Conservation (phyloP, 2,329 filamentous ascomycete species). For the Monosporascus sp. region DNA sequence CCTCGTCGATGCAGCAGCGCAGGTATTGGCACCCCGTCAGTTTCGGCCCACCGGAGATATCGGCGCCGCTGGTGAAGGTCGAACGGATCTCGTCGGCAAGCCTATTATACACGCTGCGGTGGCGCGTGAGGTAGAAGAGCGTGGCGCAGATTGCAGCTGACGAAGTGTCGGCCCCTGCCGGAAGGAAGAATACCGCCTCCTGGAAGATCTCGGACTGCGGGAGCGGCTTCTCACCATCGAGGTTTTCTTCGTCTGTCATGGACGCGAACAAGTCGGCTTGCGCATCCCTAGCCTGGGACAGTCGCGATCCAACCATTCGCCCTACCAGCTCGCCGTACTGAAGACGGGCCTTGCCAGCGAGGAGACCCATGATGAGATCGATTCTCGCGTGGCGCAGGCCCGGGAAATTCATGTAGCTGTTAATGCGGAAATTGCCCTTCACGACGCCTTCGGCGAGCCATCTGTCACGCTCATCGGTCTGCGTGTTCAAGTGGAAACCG, state of each 20-base stretch:
- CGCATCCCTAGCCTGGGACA: neutral
- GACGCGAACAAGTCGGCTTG: neutral
- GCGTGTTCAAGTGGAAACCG: neutral
- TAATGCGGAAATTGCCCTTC: neutral
- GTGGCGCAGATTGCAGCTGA: neutral
- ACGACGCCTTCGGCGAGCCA: neutral
- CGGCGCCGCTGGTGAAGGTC: neutral
- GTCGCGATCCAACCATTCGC: neutral
- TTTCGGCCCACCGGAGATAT: neutral
- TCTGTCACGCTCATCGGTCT: neutral
- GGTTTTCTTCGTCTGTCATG: neutral
- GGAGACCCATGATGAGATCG: neutral
- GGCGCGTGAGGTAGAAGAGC: neutral
- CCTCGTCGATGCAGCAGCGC: neutral
- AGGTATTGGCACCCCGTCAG: neutral
- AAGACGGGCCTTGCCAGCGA: neutral
- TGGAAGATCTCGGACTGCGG: neutral
- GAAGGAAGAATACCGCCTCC: neutral
- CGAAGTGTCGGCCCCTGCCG: neutral
- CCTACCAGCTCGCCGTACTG: neutral
- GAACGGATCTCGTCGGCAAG: neutral
- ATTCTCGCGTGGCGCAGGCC: neutral
- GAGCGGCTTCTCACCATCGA: neutral
- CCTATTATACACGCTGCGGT: neutral
- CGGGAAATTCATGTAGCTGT: neutral